A percentile compares a stretch with the other conserved stretches of the same genome.
Evolutionary conservation across 192 early-diverging fungal genomes (phyloP).

Genomic region (Gigaspora rosea): DNA sequence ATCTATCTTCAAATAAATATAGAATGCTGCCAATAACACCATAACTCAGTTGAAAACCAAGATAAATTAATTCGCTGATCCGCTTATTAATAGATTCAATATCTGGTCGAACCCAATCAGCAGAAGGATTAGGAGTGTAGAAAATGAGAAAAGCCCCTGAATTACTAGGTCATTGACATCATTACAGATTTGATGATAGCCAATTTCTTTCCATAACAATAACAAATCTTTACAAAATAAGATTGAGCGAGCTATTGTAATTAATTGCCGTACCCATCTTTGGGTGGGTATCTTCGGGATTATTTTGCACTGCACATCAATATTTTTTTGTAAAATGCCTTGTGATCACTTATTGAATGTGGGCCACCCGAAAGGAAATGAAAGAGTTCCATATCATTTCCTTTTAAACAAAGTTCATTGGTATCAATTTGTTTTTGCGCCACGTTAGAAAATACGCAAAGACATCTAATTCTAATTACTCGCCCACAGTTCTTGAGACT

Average conservation of each 20-base stretch:
- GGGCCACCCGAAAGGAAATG: background rate
- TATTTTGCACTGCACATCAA: background rate
- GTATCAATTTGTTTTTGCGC: background rate
- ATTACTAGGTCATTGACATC: slow-evolving; percentile 26
- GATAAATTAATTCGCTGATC: no score
- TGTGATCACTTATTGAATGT: background rate
- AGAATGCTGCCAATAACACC: no score
- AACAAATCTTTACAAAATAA: slow-evolving; percentile 14
- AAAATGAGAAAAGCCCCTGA: slow-evolving; percentile 12
- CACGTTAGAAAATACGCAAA: background rate
- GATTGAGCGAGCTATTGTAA: slow-evolving; percentile 1
- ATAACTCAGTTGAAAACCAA: no score
- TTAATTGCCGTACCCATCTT: slow-evolving; percentile 22
- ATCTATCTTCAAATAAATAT: slow-evolving; percentile 14
- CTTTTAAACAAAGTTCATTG: background rate
- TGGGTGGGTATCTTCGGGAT: slow-evolving; percentile 3
- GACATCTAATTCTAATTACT: background rate
- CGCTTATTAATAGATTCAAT: background rate
- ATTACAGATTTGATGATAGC: slow-evolving; percentile 11
- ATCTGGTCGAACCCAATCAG: slow-evolving; percentile 15
- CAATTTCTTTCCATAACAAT: background rate
- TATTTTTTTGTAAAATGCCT: background rate
- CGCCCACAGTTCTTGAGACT: background rate
- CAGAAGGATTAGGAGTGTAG: background rate
- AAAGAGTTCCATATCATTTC: slow-evolving; percentile 27